A percentile compares a stretch with the other conserved stretches of the same genome.
Evolutionary conservation across 352 stramenopile species (phyloP).

Genomic region (Phytophthora cactorum): DNA sequence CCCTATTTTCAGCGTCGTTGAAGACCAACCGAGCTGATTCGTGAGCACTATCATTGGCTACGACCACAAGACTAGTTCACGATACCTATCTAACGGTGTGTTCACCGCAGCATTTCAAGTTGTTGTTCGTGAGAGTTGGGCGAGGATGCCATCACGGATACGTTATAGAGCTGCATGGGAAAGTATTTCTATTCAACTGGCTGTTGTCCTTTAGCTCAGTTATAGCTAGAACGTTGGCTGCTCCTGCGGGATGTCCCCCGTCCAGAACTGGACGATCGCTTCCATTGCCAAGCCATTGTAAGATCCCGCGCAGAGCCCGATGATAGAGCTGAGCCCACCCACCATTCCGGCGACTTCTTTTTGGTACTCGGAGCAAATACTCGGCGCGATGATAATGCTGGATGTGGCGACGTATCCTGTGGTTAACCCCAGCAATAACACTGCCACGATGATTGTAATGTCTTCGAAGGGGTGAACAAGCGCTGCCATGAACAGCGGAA

Average conservation of each 20-base stretch:
- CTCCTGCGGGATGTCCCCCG: slow-evolving; percentile 15
- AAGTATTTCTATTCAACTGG: slow-evolving; percentile 15
- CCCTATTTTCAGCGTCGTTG: slow-evolving; percentile 25
- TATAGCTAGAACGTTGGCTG: neutral
- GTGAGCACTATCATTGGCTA: neutral
- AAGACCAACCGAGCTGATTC: neutral
- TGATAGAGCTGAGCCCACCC: slow-evolving; percentile 68
- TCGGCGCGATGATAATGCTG: slow-evolving; percentile 78
- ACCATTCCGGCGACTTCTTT: slow-evolving; percentile 84
- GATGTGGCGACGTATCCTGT: slow-evolving; percentile 84
- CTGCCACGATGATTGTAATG: slow-evolving; percentile 52
- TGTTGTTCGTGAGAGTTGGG: neutral
- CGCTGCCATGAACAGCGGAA: slow-evolving; percentile 72
- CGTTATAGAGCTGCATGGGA: slow-evolving; percentile 1
- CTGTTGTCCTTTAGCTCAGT: neutral
- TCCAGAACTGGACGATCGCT: slow-evolving; percentile 62
- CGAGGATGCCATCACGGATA: neutral
- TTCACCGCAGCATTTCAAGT: neutral
- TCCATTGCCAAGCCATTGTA: slow-evolving; percentile 82
- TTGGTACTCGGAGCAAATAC: slow-evolving; percentile 76
- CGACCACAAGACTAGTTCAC: neutral
- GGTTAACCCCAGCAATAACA: slow-evolving; percentile 64
- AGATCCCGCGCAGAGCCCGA: slow-evolving; percentile 74
- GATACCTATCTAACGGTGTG: neutral
- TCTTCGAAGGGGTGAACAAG: slow-evolving; percentile 67